Evolutionary conservation across 1,139 yeast species (phyloP), one percentile per base, ranked within the genome.

Genomic region (Pichia sp.): DNA sequence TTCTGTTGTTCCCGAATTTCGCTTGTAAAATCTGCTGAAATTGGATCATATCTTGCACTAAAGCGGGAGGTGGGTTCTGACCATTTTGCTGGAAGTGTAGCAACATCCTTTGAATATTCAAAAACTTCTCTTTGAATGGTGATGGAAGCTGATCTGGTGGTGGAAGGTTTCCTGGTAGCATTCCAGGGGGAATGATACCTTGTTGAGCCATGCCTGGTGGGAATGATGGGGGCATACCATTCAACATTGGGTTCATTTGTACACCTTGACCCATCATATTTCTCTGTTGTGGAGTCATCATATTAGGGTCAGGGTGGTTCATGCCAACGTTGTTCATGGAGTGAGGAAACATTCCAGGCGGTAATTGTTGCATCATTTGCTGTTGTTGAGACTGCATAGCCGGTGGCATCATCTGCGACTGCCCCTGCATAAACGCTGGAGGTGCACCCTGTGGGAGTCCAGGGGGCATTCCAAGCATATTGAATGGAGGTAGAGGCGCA

Each of bases 141-240:
- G 42, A 34, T 9, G 48, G 48, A 16, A 44, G 30, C 26, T 38
- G 42, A 23, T 42, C 38, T 5, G 48, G 48, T 3, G 42, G 44
- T 14, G 47, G 47, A 8, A 44, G 33, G 25, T 17, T 30, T 2
- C n/a, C 15, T 9, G 35, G 31, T 2, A 27, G 9, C 13, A 18
- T 14, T 3, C 33, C 34, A 6, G 30, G 28, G 14, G 35, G 30
- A 11, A 21, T 18, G 5, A 20, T 15, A 7, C 8, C n/a, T 17
- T 19, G 22, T 24, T 20, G 19, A 8, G 15, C 14, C 23, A 20
- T 29, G 13, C 27, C 32, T 20, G 18, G 35, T 30, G n/a, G 42
- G 28, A 6, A 24, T 14, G 5, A 12, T 6, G 6, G 12, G 13
- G 13, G 6, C 19, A 16, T 26, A 27, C 4, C 22, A 9, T 1